A percentile compares a stretch with the other conserved stretches of the same genome.
Evolutionary conservation across 2,329 filamentous ascomycete genomes (phyloP).

Genomic region (Fusarium verrucosum): DNA sequence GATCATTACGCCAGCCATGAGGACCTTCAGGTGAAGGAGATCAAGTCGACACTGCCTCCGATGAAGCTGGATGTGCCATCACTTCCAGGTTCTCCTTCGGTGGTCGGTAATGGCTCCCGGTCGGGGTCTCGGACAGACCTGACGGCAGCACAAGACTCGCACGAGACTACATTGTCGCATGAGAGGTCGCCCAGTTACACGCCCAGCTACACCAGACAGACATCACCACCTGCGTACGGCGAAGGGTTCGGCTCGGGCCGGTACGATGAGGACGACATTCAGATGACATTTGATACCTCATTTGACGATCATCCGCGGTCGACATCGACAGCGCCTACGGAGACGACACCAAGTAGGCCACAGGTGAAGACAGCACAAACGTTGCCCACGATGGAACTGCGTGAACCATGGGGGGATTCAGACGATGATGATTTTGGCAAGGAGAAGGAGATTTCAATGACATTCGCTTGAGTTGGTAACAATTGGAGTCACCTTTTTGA

Average conservation of each 20-base stretch:
- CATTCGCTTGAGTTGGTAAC: constrained; percentile 68
- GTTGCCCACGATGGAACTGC: constrained; percentile 59
- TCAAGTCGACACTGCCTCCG: constrained; percentile 87
- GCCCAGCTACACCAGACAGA: constrained; percentile 35
- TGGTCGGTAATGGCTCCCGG: constrained; percentile 33
- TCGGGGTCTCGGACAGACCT: constrained; percentile 31
- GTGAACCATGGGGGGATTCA: constrained; percentile 76
- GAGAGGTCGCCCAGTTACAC: constrained; percentile 38
- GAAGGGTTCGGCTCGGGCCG: constrained; percentile 36
- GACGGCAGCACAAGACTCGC: constrained; percentile 35
- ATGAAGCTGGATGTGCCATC: constrained; percentile 77
- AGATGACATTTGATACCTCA: constrained; percentile 77
- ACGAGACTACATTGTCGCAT: constrained; percentile 37
- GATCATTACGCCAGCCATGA: constrained; percentile 58
- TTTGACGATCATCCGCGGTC: constrained; percentile 55
- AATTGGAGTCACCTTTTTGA: constrained; percentile 9
- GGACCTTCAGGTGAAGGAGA: constrained; percentile 74
- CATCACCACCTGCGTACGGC: constrained; percentile 29
- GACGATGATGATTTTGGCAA: constrained; percentile 74
- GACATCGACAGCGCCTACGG: constrained; percentile 44
- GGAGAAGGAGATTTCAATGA: constrained; percentile 82
- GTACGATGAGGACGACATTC: constrained; percentile 60
- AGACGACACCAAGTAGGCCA: constrained; percentile 42
- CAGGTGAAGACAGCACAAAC: constrained; percentile 55
- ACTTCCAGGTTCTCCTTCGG: constrained; percentile 38